Percentiles rank a stretch among this genome's conserved stretches.
Evolutionary conservation across 2,329 filamentous ascomycete species (phyloP).

Genomic region (Colletotrichum sp.): DNA sequence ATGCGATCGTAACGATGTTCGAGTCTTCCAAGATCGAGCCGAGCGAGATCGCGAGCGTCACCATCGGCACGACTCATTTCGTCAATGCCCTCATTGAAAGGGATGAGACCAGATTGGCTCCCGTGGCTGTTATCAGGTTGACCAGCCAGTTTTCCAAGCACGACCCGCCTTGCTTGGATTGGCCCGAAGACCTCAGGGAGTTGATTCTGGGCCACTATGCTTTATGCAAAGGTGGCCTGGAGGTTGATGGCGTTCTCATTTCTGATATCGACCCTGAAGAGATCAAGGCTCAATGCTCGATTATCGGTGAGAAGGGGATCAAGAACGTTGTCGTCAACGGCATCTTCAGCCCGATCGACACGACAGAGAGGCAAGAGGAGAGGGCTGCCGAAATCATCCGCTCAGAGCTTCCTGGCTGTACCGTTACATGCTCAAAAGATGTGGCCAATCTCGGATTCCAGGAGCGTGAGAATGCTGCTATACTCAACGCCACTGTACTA

Average conservation of each 20-base stretch:
- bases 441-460: constrained; percentile 60
- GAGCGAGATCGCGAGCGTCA: constrained; percentile 48
- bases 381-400: constrained; percentile 46
- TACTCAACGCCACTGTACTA: constrained; percentile 67
- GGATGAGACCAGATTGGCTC: constrained; percentile 49
- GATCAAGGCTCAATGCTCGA: constrained; percentile 42
- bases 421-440: constrained; percentile 56
- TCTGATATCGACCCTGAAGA: constrained; percentile 46
- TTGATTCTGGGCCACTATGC: constrained; percentile 51
- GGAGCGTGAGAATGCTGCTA: constrained; percentile 68
- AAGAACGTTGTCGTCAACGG: constrained; percentile 53
- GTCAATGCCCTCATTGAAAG: constrained; percentile 62
- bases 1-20: constrained; percentile 50
- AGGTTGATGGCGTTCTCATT: constrained; percentile 55
- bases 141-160: constrained; percentile 59
- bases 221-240: constrained; percentile 53
- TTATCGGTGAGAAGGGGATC: constrained; percentile 47
- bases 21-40: constrained; percentile 33
- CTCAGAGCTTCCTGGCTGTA: constrained; percentile 39
- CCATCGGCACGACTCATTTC: constrained; percentile 62
- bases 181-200: constrained; percentile 51
- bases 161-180: constrained; percentile 56
- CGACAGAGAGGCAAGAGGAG: constrained; percentile 52
- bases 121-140: constrained; percentile 58
- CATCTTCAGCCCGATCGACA: constrained; percentile 59